Base-by-base conservation (phyloP, 352 stramenopile species). In the Peronospora destructor region DNA sequence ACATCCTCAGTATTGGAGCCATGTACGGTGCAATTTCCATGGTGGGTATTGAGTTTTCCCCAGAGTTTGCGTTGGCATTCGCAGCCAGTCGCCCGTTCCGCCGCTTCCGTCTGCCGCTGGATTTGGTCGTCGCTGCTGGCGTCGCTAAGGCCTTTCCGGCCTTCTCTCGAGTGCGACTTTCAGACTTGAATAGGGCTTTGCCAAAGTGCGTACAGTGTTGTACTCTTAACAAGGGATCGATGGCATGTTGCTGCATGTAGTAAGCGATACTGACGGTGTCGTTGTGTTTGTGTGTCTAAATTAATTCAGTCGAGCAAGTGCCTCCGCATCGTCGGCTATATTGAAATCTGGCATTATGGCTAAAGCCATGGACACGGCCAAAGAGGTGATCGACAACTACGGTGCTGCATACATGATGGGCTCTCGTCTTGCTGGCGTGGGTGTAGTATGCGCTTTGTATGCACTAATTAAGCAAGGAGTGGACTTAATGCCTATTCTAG, bases 361-460 rank as follows among this genome's bases (percentile, higher is more conserved):
- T 35, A 85, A 76, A 49, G 68, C 73, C 1, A 83, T 89, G 76
- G 68, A 65, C n/a, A 83, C 66, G 43, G 66, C 79, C 26, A 87
- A 74, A 42, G 64, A 76, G 42, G 72, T 92, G 14, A 71, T 94
- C 7, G 77, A 94, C 73, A 87, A 76, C 53, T 94, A 94, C 56
- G 84, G 84, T 28, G 84, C 84, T 0, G 76, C 80, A 10, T 94
- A 94, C 65, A 91, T 94, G 78, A 91, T 94, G 67, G 77, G 80
- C 38, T 91, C 84, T 29, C 83, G 84, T 6, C 61, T 91, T 46
- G 74, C 81, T 25, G 83, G 84, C 35, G 79, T 94, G 0, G 53
- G 68, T 11, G 82, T 94, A 17, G 80, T 93, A 19, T 83, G 71
- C 17, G 59, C 44, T 6, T 59, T 94, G 6, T 91, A 94, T 57